These are phyloP conservation scores for Phyllosticta capitalensis DNA, from an alignment of 2,329 filamentous ascomycete species.

Conservation along the genomic window DNA sequence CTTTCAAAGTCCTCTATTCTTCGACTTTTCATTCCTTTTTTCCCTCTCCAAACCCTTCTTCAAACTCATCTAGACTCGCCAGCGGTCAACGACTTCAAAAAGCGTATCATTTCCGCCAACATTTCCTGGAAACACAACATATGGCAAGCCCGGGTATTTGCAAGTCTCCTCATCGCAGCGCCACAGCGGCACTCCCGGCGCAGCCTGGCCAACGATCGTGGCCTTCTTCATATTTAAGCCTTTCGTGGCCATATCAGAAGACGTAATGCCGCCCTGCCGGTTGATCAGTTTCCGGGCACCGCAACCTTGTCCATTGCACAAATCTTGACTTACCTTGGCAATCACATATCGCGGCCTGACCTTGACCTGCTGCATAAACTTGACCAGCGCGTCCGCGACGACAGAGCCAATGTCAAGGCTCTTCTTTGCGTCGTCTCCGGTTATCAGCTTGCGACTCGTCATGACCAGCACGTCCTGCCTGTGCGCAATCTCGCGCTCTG, in stretches of 20 bases:
- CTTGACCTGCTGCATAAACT: constrained; percentile 38
- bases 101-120: constrained; percentile 43
- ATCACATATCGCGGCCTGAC: constrained; percentile 47
- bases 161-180: constrained; percentile 44
- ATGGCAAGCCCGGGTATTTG: constrained; percentile 44
- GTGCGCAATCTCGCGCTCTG: constrained; percentile 24
- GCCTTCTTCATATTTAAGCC: constrained; percentile 46
- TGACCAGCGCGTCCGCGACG: constrained; percentile 43
- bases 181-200: constrained; percentile 50
- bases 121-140: constrained; percentile 51
- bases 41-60: too few relatives aligned
- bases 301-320: background rate
- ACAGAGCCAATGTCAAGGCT: constrained; percentile 46
- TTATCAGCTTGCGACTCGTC: constrained; percentile 47
- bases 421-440: constrained; percentile 39
- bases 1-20: too few relatives aligned
- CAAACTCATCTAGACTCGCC: constrained; percentile 15
- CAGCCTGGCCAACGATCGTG: constrained; percentile 47
- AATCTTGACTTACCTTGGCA: constrained; percentile 31
- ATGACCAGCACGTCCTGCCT: constrained; percentile 49
- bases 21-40: too few relatives aligned
- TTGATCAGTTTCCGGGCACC: constrained; percentile 15
- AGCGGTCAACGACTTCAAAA: constrained; percentile 36
- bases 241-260: constrained; percentile 49
- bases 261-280: constrained; percentile 45